Conservation (phyloP, 805 yeast genomes). For the Candida railenensis region DNA sequence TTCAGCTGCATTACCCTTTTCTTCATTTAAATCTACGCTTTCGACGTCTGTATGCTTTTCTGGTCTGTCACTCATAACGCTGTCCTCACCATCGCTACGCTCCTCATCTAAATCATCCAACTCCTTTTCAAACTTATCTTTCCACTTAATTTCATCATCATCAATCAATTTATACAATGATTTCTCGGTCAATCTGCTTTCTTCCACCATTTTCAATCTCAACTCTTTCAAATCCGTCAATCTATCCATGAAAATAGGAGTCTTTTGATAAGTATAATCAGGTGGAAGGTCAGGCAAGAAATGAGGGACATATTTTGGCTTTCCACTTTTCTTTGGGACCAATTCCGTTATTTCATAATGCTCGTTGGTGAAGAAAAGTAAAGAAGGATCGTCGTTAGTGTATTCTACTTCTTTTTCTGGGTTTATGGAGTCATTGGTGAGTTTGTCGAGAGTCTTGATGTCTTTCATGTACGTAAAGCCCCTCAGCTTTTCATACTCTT, state of each 20-base stretch:
- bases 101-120: constrained; percentile 15
- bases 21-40: constrained; percentile 7
- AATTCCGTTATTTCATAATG: constrained; percentile 51
- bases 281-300: constrained; percentile 93
- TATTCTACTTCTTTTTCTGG: constrained; percentile 8
- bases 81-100: constrained; percentile 17
- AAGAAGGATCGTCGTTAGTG: constrained; percentile 37
- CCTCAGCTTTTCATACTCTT: constrained; percentile 24
- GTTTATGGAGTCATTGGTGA: constrained; percentile 11
- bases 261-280: constrained; percentile 82
- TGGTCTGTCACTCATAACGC: constrained; percentile 19
- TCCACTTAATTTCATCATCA: constrained; percentile 33
- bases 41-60: constrained; percentile 1
- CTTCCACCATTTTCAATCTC: constrained; percentile 71
- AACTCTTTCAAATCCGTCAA: constrained; percentile 69
- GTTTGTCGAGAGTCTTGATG: constrained; percentile 8
- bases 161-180: constrained; percentile 65
- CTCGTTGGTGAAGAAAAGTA: constrained; percentile 51
- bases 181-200: constrained; percentile 75
- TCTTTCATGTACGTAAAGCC: constrained; percentile 9
- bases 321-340: constrained; percentile 47
- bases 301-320: constrained; percentile 53
- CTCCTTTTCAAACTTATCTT: constrained; percentile 23
- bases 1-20: constrained; percentile 12
- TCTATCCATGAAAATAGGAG: constrained; percentile 64